Percentiles rank a stretch among this genome's conserved stretches.
phyloP scores from a whole-genome alignment of 2,329 filamentous ascomycete genomes.

The Endoconidiophora laricicola region DNA sequence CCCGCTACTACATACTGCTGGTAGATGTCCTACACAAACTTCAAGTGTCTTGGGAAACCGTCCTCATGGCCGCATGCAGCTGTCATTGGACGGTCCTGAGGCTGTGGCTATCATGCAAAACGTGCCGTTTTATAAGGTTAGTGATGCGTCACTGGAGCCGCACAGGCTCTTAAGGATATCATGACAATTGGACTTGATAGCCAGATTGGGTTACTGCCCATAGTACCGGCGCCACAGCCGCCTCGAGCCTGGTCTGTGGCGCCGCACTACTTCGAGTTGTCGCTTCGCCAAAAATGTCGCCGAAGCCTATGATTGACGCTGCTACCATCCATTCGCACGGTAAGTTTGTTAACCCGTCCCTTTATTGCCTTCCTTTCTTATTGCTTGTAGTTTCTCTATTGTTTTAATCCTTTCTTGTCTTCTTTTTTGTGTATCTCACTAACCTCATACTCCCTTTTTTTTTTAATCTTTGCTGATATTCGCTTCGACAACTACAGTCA shows the following conservation, averaged over 20 bases:
- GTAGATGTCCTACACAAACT: background rate
- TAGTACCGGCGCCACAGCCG: slow-evolving; percentile 2
- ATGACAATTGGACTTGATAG: background rate
- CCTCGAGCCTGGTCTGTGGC: background rate
- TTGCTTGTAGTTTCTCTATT: background rate
- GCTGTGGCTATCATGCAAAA: too few species aligned
- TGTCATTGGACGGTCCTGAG: too few species aligned
- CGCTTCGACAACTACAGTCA: slow-evolving; percentile 3
- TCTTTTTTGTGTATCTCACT: too few species aligned
- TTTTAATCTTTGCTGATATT: slow-evolving; percentile 3
- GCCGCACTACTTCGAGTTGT: slow-evolving; percentile 1
- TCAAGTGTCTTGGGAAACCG: background rate
- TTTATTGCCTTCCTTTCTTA: background rate
- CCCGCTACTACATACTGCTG: background rate
- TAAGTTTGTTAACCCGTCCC: background rate
- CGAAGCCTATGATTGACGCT: background rate
- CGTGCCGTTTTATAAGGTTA: background rate
- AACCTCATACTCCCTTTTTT: background rate
- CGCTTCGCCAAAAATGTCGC: background rate
- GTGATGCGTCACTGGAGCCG: slow-evolving; percentile 2
- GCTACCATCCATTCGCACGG: background rate
- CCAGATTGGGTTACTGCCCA: slow-evolving; percentile 2
- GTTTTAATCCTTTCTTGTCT: too few species aligned
- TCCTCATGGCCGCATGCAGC: too few species aligned
- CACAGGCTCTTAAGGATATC: background rate